Conservation (phyloP, 306 rosid species). For the Glycine soja region DNA sequence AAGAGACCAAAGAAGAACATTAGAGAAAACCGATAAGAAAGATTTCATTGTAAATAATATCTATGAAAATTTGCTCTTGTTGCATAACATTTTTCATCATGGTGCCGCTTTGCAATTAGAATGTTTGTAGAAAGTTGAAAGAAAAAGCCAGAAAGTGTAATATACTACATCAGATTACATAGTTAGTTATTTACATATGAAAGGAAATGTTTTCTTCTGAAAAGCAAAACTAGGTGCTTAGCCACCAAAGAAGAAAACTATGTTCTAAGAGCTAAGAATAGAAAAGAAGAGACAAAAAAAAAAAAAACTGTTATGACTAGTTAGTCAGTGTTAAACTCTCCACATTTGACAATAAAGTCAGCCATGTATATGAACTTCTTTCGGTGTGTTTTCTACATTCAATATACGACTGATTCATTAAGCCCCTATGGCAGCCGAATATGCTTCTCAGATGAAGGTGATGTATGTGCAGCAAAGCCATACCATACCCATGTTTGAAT, state of each 20-base stretch:
- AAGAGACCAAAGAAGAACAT: no score
- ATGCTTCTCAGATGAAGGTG: not conserved
- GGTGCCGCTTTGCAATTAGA: conserved; percentile 11
- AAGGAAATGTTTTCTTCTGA: conserved; percentile 23
- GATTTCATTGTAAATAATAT: no score
- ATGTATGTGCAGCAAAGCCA: conserved; percentile 29
- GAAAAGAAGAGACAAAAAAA: conserved; percentile 8
- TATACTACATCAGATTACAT: not conserved
- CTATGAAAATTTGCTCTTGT: no score
- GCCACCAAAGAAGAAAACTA: conserved; percentile 27
- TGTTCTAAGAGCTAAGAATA: not conserved
- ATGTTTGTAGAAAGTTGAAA: conserved; percentile 22
- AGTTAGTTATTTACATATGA: conserved; percentile 1
- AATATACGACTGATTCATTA: not conserved
- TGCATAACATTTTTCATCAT: not conserved
- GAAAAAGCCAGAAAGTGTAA: not conserved
- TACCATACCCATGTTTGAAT: not conserved
- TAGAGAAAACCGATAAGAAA: no score
- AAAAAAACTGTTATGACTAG: not conserved
- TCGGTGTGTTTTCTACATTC: conserved; percentile 5
- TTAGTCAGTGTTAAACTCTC: conserved; percentile 27
- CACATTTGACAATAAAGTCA: not conserved
- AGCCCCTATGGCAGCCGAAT: conserved; percentile 31
- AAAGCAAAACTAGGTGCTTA: conserved; percentile 1
- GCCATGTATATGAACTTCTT: not conserved